Percentiles rank a stretch among this genome's conserved stretches.
Conservation (phyloP, 305 asterid genomes). For the Ilex paraguariensis region DNA sequence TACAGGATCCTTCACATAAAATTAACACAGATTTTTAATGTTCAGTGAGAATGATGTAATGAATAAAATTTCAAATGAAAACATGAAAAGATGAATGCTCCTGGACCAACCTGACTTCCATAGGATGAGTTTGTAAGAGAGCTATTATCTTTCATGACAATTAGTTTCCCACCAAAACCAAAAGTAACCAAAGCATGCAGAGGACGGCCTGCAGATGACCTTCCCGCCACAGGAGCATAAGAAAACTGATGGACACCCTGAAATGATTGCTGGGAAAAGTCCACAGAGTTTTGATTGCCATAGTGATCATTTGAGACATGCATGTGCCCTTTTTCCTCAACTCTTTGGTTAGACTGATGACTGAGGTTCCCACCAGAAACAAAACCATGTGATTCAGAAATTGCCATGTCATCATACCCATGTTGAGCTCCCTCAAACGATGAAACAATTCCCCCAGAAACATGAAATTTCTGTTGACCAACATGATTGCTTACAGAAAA, state of each 20-base stretch:
- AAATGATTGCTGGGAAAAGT: slow-evolving; percentile 48
- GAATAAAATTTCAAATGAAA: no score
- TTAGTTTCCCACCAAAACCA: slow-evolving; percentile 97
- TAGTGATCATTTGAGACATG: slow-evolving; percentile 40
- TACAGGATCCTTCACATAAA: slow-evolving; percentile 51
- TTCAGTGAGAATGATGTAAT: background rate
- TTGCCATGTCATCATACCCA: slow-evolving; percentile 36
- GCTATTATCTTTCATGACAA: slow-evolving; percentile 58
- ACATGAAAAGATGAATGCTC: background rate
- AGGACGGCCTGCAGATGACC: slow-evolving; percentile 94
- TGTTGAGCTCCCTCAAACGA: slow-evolving; percentile 38
- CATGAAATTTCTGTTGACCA: slow-evolving; percentile 34
- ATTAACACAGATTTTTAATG: slow-evolving; percentile 20
- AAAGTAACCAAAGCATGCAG: slow-evolving; percentile 87
- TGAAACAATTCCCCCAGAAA: slow-evolving; percentile 32
- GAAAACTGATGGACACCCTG: slow-evolving; percentile 49
- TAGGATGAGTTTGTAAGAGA: slow-evolving; percentile 41
- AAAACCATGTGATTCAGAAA: slow-evolving; percentile 34
- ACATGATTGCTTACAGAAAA: slow-evolving; percentile 30
- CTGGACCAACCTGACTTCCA: slow-evolving; percentile 71
- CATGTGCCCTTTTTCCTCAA: slow-evolving; percentile 44
- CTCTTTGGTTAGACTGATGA: slow-evolving; percentile 42
- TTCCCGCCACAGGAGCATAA: slow-evolving; percentile 46
- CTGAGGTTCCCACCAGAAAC: slow-evolving; percentile 34
- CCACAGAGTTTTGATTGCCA: slow-evolving; percentile 40